Evolutionary conservation across 768 basidiomycete genomes (phyloP).

Genomic region (Pulveroboletus sp.): DNA sequence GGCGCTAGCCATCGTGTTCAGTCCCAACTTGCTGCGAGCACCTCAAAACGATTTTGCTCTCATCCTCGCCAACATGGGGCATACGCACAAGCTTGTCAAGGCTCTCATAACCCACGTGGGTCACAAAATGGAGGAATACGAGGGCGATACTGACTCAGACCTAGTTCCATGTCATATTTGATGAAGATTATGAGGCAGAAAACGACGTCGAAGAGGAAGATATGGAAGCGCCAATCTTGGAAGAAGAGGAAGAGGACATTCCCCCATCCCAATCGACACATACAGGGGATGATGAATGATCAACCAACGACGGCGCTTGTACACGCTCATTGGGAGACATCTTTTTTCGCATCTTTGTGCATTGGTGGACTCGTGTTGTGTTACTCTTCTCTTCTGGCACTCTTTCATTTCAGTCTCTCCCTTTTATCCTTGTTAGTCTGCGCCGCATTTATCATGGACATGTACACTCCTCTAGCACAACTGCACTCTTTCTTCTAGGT

Average conservation of each 20-base stretch:
- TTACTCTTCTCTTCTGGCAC: slow-evolving; percentile 14
- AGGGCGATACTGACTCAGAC: slow-evolving; percentile 1
- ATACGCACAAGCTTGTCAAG: slow-evolving; percentile 73
- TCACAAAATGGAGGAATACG: slow-evolving; percentile 4
- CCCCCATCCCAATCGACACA: slow-evolving; percentile 25
- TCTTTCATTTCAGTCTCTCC: neutral
- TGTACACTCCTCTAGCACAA: slow-evolving; percentile 22
- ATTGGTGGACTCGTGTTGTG: slow-evolving; percentile 26
- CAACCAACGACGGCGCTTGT: slow-evolving; percentile 7
- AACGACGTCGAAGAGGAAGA: slow-evolving; percentile 63
- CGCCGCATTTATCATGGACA: slow-evolving; percentile 33
- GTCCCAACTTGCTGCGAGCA: slow-evolving; percentile 74
- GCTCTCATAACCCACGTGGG: slow-evolving; percentile 73
- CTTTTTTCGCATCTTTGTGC: slow-evolving; percentile 9
- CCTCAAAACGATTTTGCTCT: slow-evolving; percentile 76
- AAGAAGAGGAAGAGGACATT: slow-evolving; percentile 49
- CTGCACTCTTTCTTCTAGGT: slow-evolving; percentile 6
- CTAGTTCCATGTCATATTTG: slow-evolving; percentile 70
- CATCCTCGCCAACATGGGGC: slow-evolving; percentile 78
- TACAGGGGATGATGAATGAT: slow-evolving; percentile 22
- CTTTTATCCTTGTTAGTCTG: slow-evolving; percentile 3
- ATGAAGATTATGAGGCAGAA: slow-evolving; percentile 58
- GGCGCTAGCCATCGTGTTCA: slow-evolving; percentile 82
- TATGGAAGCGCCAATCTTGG: slow-evolving; percentile 61
- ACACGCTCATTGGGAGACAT: slow-evolving; percentile 5